Percentiles rank a stretch among this genome's conserved stretches.
phyloP scores from a whole-genome alignment of 2,329 filamentous ascomycete species.

The Penicillium sp. region DNA sequence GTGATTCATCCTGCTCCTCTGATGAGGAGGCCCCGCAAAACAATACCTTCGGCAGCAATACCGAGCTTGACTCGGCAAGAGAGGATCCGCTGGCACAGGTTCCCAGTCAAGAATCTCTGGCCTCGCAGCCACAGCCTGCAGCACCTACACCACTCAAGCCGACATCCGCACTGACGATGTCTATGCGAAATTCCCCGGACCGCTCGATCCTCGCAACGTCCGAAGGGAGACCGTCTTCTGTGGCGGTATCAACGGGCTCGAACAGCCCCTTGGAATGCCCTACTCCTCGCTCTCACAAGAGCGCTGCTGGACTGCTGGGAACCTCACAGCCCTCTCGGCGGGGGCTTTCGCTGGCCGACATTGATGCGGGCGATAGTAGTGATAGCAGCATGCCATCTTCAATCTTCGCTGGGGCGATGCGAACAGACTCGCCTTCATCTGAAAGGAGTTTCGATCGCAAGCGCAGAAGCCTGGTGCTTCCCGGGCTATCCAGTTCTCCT shows the following conservation, averaged over 20 bases:
- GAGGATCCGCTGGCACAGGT: constrained; percentile 11
- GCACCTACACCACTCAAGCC: constrained; percentile 21
- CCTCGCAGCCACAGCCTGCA: constrained; percentile 3
- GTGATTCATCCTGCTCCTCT: constrained; percentile 66
- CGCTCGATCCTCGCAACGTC: constrained; percentile 44
- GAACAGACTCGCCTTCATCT: constrained; percentile 86
- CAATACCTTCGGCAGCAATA: constrained; percentile 5
- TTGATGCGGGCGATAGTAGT: constrained; percentile 75
- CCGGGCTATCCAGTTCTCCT: constrained; percentile 69
- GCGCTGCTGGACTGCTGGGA: constrained; percentile 55
- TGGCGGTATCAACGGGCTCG: constrained; percentile 74
- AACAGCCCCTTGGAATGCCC: constrained; percentile 88
- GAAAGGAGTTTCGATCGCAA: constrained; percentile 84
- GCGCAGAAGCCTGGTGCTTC: constrained; percentile 78
- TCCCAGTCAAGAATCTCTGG: constrained; percentile 13
- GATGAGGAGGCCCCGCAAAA: constrained; percentile 55
- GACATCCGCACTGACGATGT: constrained; percentile 54
- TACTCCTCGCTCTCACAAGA: constrained; percentile 80
- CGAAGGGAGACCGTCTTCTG: constrained; percentile 52
- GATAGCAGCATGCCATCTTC: constrained; percentile 88
- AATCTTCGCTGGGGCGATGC: constrained; percentile 64
- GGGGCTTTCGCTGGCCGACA: constrained; percentile 75
- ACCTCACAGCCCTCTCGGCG: constrained; percentile 64
- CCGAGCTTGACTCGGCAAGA: constrained; percentile 6
- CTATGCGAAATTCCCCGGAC: constrained; percentile 55